Conservation (phyloP, 2,329 filamentous ascomycete genomes). For the Cladosporium sp. region DNA sequence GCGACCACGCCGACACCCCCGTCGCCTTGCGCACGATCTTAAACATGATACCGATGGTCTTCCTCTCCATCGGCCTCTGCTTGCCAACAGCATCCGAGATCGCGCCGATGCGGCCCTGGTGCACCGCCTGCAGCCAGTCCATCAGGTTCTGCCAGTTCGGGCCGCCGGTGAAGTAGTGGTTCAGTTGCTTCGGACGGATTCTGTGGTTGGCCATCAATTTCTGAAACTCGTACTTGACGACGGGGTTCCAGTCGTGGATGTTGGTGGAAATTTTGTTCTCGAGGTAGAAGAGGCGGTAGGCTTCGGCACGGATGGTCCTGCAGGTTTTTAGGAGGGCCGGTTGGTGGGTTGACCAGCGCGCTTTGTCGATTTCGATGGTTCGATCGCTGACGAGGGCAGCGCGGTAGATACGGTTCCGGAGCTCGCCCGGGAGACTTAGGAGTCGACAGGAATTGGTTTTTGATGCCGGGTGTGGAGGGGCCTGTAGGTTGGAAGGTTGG, state of each 20-base stretch:
- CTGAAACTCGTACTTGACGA: not conserved
- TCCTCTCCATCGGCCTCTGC: conserved; percentile 1
- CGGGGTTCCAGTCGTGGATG: conserved; percentile 4
- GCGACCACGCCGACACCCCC: not conserved
- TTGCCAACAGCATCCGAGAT: conserved; percentile 1
- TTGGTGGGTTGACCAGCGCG: conserved; percentile 2
- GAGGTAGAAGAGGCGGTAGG: conserved; percentile 8
- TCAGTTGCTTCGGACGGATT: not conserved
- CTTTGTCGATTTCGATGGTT: not conserved
- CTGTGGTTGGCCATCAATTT: not conserved
- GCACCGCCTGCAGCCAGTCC: conserved; percentile 1
- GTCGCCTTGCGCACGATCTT: not conserved
- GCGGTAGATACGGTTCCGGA: conserved; percentile 16
- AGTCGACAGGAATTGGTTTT: not conserved
- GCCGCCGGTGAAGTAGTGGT: conserved; percentile 6
- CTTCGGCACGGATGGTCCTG: not conserved
- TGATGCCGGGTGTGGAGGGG: not conserved
- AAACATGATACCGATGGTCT: conserved; percentile 5
- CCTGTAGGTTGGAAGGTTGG: not conserved
- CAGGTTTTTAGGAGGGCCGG: conserved; percentile 6
- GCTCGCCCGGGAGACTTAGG: conserved; percentile 1
- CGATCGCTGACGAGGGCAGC: not conserved
- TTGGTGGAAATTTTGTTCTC: conserved; percentile 6
- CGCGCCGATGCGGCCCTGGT: not conserved
- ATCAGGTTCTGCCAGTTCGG: conserved; percentile 1